These are phyloP conservation scores for Epichloe sp. DNA, from an alignment of 2,329 filamentous ascomycete species.

Conservation along the genomic window DNA sequence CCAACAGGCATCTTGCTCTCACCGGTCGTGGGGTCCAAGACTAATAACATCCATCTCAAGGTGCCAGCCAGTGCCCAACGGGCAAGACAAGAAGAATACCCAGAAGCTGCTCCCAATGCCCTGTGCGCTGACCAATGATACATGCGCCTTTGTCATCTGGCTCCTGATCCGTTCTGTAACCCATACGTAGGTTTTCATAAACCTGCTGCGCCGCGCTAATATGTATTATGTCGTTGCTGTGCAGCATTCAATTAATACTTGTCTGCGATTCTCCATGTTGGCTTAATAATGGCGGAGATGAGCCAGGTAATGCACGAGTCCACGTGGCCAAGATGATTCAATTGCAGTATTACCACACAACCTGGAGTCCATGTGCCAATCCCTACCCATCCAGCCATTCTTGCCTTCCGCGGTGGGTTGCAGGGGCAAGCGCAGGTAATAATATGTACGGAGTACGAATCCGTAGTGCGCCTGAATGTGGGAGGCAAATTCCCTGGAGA, in stretches of 20 bases:
- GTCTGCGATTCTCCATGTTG: neutral
- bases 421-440: neutral
- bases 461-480: neutral
- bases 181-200: neutral
- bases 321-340: slow-evolving; percentile 2
- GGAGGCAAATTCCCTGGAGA: neutral
- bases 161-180: neutral
- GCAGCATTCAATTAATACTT: no score
- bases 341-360: neutral
- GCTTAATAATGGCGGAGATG: neutral
- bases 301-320: neutral
- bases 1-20: slow-evolving; percentile 3
- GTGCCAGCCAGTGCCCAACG: neutral
- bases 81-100: neutral
- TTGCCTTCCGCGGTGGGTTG: neutral
- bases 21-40: slow-evolving; percentile 7
- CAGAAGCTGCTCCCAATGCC: neutral
- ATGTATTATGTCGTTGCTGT: no score
- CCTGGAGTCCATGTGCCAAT: slow-evolving; percentile 55
- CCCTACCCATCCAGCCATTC: slow-evolving; percentile 14
- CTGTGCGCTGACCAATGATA: neutral
- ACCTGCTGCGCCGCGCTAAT: neutral
- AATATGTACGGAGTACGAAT: no score
- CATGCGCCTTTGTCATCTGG: neutral
- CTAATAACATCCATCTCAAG: neutral